These are phyloP conservation scores for Fusarium papillatum DNA, from an alignment of 2,329 filamentous ascomycete genomes.

Conservation along the genomic window DNA sequence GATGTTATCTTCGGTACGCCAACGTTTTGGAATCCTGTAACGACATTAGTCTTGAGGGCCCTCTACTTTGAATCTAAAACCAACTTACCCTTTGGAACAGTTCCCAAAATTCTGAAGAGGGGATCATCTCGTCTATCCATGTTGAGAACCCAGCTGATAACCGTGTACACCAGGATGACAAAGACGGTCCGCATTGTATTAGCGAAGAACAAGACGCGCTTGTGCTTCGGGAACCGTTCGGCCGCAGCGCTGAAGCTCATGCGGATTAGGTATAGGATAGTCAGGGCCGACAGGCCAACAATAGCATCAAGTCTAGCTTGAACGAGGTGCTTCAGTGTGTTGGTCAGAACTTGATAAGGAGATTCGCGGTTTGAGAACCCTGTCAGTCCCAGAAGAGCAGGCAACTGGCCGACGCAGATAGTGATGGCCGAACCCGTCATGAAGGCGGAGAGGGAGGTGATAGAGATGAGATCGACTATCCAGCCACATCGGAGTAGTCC, in stretches of 20 bases:
- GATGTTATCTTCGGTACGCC: slow-evolving; percentile 78
- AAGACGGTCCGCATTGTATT: slow-evolving; percentile 92
- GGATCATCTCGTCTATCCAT: slow-evolving; percentile 73
- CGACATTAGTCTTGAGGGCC: not conserved
- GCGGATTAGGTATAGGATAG: slow-evolving; percentile 83
- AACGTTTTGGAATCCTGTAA: slow-evolving; percentile 81
- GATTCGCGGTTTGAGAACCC: slow-evolving; percentile 81
- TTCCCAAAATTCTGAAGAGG: slow-evolving; percentile 80
- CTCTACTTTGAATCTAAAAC: not conserved
- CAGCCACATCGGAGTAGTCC: slow-evolving; percentile 87
- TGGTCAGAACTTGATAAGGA: slow-evolving; percentile 87
- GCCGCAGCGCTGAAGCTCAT: slow-evolving; percentile 74
- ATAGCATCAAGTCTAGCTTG: slow-evolving; percentile 82
- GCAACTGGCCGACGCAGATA: slow-evolving; percentile 88
- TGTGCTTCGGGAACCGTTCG: slow-evolving; percentile 75
- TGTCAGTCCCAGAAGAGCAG: slow-evolving; percentile 83
- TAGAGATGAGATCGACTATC: slow-evolving; percentile 93
- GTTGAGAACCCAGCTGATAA: slow-evolving; percentile 91
- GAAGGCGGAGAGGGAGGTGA: slow-evolving; percentile 92
- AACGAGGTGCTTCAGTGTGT: slow-evolving; percentile 81
- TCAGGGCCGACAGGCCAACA: slow-evolving; percentile 87
- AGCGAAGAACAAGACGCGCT: slow-evolving; percentile 89
- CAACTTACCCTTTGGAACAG: slow-evolving; percentile 76
- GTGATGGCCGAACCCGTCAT: slow-evolving; percentile 97
- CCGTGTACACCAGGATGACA: slow-evolving; percentile 91